phyloP scores from a whole-genome alignment of 1,284 basidiomycete species.

The Acaromyces ingoldii region DNA sequence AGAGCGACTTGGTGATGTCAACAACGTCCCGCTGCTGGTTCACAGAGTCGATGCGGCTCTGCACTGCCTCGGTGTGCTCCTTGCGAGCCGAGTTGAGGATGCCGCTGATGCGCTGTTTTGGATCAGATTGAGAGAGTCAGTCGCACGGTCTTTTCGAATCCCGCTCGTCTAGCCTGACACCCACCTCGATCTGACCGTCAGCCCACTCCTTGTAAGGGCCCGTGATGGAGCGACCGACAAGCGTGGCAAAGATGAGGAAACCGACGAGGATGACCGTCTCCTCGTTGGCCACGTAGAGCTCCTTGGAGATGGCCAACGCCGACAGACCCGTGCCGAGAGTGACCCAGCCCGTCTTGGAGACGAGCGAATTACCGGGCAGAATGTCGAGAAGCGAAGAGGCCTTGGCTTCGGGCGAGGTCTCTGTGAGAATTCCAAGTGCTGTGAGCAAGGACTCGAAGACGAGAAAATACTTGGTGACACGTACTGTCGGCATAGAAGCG shows the following conservation, averaged over 20 bases:
- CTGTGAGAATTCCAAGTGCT: slow-evolving; percentile 1
- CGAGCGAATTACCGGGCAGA: slow-evolving; percentile 82
- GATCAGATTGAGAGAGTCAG: background rate
- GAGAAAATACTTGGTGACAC: background rate
- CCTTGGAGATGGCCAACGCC: slow-evolving; percentile 91
- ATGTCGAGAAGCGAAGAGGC: slow-evolving; percentile 86
- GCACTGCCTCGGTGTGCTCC: slow-evolving; percentile 88
- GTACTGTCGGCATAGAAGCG: slow-evolving; percentile 44
- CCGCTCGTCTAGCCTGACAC: slow-evolving; percentile 2
- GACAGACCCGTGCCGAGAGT: slow-evolving; percentile 83
- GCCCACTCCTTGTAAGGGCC: slow-evolving; percentile 94
- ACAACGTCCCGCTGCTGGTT: slow-evolving; percentile 91
- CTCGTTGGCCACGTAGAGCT: slow-evolving; percentile 96
- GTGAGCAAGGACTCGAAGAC: background rate
- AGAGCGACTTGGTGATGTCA: slow-evolving; percentile 80
- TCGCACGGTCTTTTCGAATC: background rate
- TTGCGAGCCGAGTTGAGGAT: slow-evolving; percentile 77
- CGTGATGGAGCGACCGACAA: slow-evolving; percentile 71
- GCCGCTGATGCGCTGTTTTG: slow-evolving; percentile 63
- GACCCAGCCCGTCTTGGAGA: slow-evolving; percentile 87
- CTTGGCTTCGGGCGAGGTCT: slow-evolving; percentile 67
- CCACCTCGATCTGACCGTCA: slow-evolving; percentile 43
- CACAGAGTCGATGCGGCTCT: slow-evolving; percentile 85
- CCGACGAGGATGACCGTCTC: slow-evolving; percentile 62
- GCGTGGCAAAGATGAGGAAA: slow-evolving; percentile 72